Evolutionary conservation across 805 yeast genomes (phyloP), one percentile per base, ranked within the genome.

Genomic region (Kodamaea neixiangensis): DNA sequence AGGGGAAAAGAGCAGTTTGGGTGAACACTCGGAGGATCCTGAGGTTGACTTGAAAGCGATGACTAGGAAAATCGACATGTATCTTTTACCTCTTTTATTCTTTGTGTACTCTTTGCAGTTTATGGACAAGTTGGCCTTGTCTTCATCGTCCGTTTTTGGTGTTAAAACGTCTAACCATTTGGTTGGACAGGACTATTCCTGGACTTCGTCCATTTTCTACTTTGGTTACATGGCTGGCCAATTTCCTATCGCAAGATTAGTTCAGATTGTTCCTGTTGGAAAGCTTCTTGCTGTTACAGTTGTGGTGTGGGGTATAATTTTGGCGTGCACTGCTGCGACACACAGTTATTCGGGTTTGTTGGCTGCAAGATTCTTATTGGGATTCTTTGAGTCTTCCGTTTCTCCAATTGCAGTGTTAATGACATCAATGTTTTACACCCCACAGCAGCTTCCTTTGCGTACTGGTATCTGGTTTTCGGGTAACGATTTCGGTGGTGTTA

Each of bases 201-300:
- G 81, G 80, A 67, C 69, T 54, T 70, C 77, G 46, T 58, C 76
- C 51, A 60, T 73, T 29, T 63, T 77, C 57, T 65, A 76, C 65
- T 37, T 86, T 38, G 92, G 91, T 2, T 87, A 85, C 61, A 63
- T 86, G 44, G 71, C 68, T 5, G 83, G 81, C 58, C 84, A 81
- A 56, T 66, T 78, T 48, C 80, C 83, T 5, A 74, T 78, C 3
- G 63, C 72, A 7, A 59, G 68, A 44, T 44, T 76, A 1, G 60
- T 83, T 18, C 91, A 86, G 62, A 72, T 71, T 49, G 77, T 82
- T 47, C 86, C 85, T 2, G 72, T 86, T 54, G 76, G 82, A 6
- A 81, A 79, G 55, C 65, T 81, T 3, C 70, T 78, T 3, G 69
- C 80, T 9, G 53, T 65, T 1, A 76, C 77, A 52, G 76, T 85